phyloP scores from a whole-genome alignment of 768 basidiomycete genomes.

The Lactarius pseudohatsudake region DNA sequence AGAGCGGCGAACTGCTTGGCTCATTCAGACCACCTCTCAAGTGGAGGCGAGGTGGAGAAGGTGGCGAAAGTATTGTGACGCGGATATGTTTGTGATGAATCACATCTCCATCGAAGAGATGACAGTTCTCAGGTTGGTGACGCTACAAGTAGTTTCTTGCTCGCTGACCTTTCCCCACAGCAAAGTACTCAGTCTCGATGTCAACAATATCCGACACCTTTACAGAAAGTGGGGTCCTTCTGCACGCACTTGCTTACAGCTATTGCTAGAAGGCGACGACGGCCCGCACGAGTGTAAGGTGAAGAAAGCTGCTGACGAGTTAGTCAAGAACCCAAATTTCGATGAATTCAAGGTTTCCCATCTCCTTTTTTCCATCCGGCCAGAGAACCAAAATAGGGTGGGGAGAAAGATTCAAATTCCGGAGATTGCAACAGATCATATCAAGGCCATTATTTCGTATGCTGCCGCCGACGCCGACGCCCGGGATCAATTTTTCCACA shows the following conservation, averaged over 20 bases:
- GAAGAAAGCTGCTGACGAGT: fast-evolving
- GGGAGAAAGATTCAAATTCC: not conserved
- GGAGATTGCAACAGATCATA: not conserved
- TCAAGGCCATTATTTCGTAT: not conserved
- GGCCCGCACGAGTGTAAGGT: not conserved
- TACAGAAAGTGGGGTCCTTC: not conserved
- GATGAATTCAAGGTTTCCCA: not conserved
- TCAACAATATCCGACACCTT: not conserved
- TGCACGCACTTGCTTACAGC: not conserved
- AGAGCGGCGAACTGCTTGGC: too few relatives aligned
- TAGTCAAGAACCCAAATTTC: not conserved
- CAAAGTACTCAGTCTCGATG: not conserved
- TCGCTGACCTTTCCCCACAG: not conserved
- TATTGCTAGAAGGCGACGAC: not conserved
- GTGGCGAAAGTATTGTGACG: too few relatives aligned
- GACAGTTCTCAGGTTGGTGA: too few relatives aligned
- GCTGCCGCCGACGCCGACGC: not conserved
- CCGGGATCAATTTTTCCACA: not conserved
- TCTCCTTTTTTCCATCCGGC: not conserved
- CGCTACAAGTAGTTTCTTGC: too few relatives aligned
- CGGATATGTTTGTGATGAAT: too few relatives aligned
- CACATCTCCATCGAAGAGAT: too few relatives aligned
- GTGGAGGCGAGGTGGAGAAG: too few relatives aligned
- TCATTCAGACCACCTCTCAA: too few relatives aligned
- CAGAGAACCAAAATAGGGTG: too few relatives aligned